A percentile compares a stretch with the other conserved stretches of the same genome.
Conservation (phyloP, 2,329 filamentous ascomycete genomes). For the Penicillium nordicum region DNA sequence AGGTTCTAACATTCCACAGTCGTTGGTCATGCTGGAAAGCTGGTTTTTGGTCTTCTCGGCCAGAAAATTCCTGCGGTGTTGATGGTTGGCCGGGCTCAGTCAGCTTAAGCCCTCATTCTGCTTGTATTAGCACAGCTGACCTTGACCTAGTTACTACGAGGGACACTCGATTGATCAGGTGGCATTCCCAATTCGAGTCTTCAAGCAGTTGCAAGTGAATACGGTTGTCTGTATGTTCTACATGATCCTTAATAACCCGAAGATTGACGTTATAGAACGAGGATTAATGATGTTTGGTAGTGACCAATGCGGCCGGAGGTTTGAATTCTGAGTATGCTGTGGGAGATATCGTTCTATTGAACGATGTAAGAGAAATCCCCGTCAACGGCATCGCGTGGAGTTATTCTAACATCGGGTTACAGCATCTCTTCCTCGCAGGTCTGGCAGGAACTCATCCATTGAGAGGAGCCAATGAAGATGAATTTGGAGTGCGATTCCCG, state of each 20-base stretch:
- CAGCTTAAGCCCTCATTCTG: constrained; percentile 32
- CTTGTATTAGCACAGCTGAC: constrained; percentile 6
- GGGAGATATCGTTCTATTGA: constrained; percentile 63
- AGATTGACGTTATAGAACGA: not conserved
- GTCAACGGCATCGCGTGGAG: not conserved
- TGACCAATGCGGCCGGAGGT: constrained; percentile 66
- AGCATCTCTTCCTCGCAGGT: constrained; percentile 64
- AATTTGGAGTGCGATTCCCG: constrained; percentile 62
- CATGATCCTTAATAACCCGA: not conserved
- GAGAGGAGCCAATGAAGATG: constrained; percentile 59
- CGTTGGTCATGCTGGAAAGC: constrained; percentile 61
- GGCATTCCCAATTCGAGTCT: constrained; percentile 63
- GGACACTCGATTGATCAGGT: constrained; percentile 61
- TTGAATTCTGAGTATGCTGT: constrained; percentile 62
- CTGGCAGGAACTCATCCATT: constrained; percentile 60
- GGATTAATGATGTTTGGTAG: constrained; percentile 32
- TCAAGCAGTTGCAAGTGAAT: constrained; percentile 60
- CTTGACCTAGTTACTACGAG: constrained; percentile 59
- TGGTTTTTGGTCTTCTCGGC: constrained; percentile 61
- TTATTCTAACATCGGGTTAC: constrained; percentile 12
- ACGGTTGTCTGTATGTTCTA: constrained; percentile 53
- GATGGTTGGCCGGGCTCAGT: constrained; percentile 64
- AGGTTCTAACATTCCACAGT: constrained; percentile 34
- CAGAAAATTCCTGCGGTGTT: constrained; percentile 56
- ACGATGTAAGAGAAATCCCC: constrained; percentile 51